Conservation (phyloP, 306 rosid genomes). For the Geum urbanum region DNA sequence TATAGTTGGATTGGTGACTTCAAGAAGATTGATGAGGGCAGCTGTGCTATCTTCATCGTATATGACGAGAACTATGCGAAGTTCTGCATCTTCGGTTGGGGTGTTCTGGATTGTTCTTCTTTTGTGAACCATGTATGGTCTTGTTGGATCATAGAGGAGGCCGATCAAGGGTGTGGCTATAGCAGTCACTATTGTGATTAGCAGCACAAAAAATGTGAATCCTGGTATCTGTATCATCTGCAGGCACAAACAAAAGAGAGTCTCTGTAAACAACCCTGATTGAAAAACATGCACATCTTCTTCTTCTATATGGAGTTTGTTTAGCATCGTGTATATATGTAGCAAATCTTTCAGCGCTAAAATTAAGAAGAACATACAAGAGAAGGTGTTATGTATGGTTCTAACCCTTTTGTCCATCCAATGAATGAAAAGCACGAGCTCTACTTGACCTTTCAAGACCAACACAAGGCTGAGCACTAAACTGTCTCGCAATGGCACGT, state of each 20-base stretch:
- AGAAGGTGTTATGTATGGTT: neutral
- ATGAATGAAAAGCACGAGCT: constrained; percentile 56
- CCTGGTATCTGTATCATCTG: constrained; percentile 50
- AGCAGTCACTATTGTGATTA: constrained; percentile 41
- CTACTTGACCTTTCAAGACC: constrained; percentile 67
- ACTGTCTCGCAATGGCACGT: constrained; percentile 50
- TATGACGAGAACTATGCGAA: constrained; percentile 43
- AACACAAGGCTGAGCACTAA: constrained; percentile 44
- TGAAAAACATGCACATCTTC: too few relatives aligned
- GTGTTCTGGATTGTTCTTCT: constrained; percentile 69
- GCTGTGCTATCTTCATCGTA: constrained; percentile 33
- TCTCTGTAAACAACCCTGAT: too few relatives aligned
- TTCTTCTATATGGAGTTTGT: too few relatives aligned
- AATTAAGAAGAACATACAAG: too few relatives aligned
- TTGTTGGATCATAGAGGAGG: constrained; percentile 70
- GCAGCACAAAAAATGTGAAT: constrained; percentile 53
- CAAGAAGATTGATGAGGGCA: constrained; percentile 43
- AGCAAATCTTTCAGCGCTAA: too few relatives aligned
- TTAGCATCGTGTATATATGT: too few relatives aligned
- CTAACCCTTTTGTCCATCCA: constrained; percentile 65
- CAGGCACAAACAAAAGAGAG: neutral
- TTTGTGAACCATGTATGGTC: constrained; percentile 67
- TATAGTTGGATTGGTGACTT: constrained; percentile 44
- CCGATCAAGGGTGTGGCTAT: constrained; percentile 46
- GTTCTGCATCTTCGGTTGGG: constrained; percentile 34